These are phyloP conservation scores for Fremontodendron californicum DNA, from an alignment of 345 rosid species.

Conservation along the genomic window DNA sequence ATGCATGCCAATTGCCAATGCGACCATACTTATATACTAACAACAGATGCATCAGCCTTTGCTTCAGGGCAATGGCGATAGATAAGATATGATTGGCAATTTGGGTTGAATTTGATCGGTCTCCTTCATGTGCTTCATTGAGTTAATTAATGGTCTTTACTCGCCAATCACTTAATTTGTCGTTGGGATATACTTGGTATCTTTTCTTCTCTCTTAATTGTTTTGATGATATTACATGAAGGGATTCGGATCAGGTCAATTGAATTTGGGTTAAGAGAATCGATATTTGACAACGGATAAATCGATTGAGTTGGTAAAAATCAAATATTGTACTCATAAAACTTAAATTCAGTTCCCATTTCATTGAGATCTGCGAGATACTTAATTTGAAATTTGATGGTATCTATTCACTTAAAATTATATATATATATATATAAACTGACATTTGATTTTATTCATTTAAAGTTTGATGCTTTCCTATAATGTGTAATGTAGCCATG, in stretches of 20 bases:
- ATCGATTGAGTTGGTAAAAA: too few relatives aligned
- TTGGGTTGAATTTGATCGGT: conserved; percentile 8
- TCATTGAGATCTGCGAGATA: too few relatives aligned
- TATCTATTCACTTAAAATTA: too few relatives aligned
- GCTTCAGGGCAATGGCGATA: conserved; percentile 11
- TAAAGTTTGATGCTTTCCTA: too few relatives aligned
- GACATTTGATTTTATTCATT: too few relatives aligned
- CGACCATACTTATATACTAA: too few relatives aligned
- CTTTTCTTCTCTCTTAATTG: not conserved
- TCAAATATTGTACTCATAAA: too few relatives aligned
- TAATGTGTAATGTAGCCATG: too few relatives aligned
- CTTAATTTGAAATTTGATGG: too few relatives aligned
- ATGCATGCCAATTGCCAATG: not conserved
- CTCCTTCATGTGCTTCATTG: not conserved
- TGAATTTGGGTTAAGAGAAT: not conserved
- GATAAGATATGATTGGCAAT: not conserved
- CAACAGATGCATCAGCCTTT: not conserved
- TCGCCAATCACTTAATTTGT: conserved; percentile 23
- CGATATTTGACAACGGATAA: too few relatives aligned
- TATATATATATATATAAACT: too few relatives aligned
- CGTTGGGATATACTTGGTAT: conserved; percentile 8
- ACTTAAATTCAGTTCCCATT: too few relatives aligned
- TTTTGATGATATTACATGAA: not conserved
- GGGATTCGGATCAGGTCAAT: not conserved
- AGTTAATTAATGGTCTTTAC: conserved; percentile 19